A percentile compares a stretch with the other conserved stretches of the same genome.
phyloP scores from a whole-genome alignment of 2,329 filamentous ascomycete species.

The Nothopassalora personata region DNA sequence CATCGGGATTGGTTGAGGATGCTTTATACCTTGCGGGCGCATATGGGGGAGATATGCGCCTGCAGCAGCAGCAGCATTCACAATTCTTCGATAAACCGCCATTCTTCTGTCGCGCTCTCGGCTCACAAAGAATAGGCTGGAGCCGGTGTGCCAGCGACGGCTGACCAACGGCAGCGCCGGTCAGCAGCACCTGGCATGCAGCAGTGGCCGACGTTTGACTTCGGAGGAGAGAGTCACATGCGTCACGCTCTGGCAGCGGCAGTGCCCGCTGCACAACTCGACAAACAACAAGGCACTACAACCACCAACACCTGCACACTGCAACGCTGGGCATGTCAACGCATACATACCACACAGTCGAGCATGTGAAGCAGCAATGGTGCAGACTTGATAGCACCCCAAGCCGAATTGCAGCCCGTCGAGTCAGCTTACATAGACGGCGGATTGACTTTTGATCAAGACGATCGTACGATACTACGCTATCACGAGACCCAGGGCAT shows the following conservation, averaged over 20 bases:
- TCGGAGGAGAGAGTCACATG: background rate
- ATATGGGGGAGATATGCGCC: no score
- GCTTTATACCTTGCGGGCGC: no score
- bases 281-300: background rate
- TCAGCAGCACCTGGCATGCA: background rate
- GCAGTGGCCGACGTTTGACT: background rate
- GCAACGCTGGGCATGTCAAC: background rate
- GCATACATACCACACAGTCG: background rate
- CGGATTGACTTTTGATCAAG: background rate
- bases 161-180: background rate
- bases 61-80: no score
- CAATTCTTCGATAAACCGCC: background rate
- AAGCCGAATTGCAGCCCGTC: background rate
- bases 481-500: background rate
- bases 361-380: background rate
- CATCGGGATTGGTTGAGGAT: background rate
- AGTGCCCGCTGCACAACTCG: background rate
- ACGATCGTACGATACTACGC: background rate
- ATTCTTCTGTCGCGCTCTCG: background rate
- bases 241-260: background rate
- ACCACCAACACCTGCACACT: background rate
- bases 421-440: background rate
- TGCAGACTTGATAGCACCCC: background rate
- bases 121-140: background rate
- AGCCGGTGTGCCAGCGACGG: background rate